Conservation (phyloP, 2,329 filamentous ascomycete genomes). For the Aspergillus fructus region DNA sequence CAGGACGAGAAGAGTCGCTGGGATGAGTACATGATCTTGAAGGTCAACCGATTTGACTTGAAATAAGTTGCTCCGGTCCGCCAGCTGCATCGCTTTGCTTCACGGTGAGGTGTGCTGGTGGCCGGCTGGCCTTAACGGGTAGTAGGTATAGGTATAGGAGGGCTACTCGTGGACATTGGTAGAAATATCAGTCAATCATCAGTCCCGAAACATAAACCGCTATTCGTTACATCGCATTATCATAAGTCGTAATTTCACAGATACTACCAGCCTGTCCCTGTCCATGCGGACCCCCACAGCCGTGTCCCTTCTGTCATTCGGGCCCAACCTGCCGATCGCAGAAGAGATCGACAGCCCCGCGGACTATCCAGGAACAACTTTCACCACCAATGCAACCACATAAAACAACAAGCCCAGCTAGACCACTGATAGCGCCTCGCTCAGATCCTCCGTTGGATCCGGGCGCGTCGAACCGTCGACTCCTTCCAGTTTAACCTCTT, state of each 20-base stretch:
- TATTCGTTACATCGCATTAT: too few relatives aligned
- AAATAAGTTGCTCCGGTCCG: neutral
- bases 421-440: neutral
- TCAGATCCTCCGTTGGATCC: neutral
- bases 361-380: neutral
- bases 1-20: conserved; percentile 5
- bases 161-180: neutral
- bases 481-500: too few relatives aligned
- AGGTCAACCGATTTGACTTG: conserved; percentile 14
- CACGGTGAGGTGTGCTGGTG: neutral
- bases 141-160: neutral
- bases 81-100: neutral
- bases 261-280: too few relatives aligned
- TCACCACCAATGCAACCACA: neutral
- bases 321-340: neutral
- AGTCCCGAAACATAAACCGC: neutral
- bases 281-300: too few relatives aligned
- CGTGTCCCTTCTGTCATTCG: too few relatives aligned
- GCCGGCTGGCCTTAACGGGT: neutral
- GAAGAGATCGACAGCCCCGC: neutral
- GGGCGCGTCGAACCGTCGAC: too few relatives aligned
- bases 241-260: too few relatives aligned
- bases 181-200: neutral
- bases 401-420: neutral
- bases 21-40: conserved; percentile 15